These are phyloP conservation scores for Ulmus americana DNA, from an alignment of 331 rosid species.

Conservation along the genomic window DNA sequence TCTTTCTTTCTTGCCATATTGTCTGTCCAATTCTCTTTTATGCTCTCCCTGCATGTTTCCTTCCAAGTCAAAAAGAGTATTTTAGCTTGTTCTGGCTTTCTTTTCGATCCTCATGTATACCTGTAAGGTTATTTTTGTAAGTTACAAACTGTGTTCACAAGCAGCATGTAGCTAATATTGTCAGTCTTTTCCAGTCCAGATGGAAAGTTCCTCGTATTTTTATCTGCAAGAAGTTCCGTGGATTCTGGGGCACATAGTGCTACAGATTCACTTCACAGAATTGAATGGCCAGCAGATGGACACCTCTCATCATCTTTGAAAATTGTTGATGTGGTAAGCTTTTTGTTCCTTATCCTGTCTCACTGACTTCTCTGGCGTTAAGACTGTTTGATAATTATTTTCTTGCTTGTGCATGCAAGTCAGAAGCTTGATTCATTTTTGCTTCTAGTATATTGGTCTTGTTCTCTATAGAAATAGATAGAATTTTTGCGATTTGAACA, in stretches of 20 bases:
- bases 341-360: constrained; percentile 12
- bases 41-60: background rate
- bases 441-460: background rate
- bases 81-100: background rate
- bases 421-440: background rate
- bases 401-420: background rate
- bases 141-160: no score
- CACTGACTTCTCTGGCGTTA: constrained; percentile 8
- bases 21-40: background rate
- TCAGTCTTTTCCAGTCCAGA: constrained; percentile 62
- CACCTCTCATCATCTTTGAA: constrained; percentile 32
- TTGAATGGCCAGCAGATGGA: constrained; percentile 63
- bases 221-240: constrained; percentile 73
- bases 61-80: background rate
- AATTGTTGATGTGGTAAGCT: constrained; percentile 63
- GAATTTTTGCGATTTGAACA: no score
- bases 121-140: no score
- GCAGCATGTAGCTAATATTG: constrained; percentile 11
- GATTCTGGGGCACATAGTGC: constrained; percentile 88
- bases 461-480: background rate
- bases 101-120: no score
- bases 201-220: constrained; percentile 73
- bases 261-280: constrained; percentile 86
- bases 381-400: constrained; percentile 9
- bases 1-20: background rate